Conservation (phyloP, 495 filamentous ascomycete genomes). For the Neurospora sp. region DNA sequence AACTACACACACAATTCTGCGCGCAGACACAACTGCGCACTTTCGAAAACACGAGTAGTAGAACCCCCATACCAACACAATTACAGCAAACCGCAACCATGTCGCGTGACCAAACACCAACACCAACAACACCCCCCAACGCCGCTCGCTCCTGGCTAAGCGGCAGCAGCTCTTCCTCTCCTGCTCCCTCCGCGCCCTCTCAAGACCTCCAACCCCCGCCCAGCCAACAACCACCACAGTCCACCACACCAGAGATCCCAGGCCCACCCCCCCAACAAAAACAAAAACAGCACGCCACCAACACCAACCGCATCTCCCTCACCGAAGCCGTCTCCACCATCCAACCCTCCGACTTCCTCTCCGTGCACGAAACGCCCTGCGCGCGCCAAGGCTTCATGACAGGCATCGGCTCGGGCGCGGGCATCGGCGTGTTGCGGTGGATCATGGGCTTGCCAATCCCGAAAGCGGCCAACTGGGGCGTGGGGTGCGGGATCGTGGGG, state of each 20-base stretch:
- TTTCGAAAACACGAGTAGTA: not conserved
- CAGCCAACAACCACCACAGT: not conserved
- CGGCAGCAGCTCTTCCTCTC: not conserved
- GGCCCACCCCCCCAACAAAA: not conserved
- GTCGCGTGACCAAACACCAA: not conserved
- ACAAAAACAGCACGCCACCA: too few species aligned
- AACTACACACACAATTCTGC: too few species aligned
- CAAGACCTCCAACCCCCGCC: not conserved
- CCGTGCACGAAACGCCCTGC: conserved; percentile 73
- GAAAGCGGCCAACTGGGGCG: conserved; percentile 72
- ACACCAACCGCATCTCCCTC: conserved; percentile 39
- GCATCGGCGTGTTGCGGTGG: conserved; percentile 58
- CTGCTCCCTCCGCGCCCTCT: not conserved
- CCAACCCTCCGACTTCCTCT: conserved; percentile 55
- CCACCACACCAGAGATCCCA: not conserved
- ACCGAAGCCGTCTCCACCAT: conserved; percentile 58
- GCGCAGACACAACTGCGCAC: not conserved
- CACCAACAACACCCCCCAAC: not conserved
- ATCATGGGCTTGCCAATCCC: conserved; percentile 50
- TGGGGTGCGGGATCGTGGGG: conserved; percentile 56
- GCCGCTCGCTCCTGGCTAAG: not conserved
- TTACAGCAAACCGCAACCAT: not conserved
- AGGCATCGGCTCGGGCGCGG: conserved; percentile 71
- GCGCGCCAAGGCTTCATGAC: conserved; percentile 70
- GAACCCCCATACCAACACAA: not conserved